These are phyloP conservation scores for Phytophthora agathidicida DNA, from an alignment of 352 stramenopile genomes.

Conservation along the genomic window DNA sequence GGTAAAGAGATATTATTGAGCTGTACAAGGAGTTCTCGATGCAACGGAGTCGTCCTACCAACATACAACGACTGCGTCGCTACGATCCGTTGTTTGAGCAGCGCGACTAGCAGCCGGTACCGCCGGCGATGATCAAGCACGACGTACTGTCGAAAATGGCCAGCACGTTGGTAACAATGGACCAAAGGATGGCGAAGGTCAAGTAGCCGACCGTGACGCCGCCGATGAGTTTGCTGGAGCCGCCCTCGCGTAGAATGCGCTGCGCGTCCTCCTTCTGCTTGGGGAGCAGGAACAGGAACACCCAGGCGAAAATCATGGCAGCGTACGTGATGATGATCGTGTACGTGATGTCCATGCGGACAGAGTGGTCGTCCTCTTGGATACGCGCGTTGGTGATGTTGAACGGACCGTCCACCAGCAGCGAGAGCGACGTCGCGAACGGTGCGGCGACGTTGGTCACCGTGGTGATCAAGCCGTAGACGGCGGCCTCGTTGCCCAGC, in stretches of 20 bases:
- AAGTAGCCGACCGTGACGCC: slow-evolving; percentile 16
- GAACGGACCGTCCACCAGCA: slow-evolving; percentile 20
- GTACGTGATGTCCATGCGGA: slow-evolving; percentile 28
- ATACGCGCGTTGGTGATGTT: slow-evolving; percentile 20
- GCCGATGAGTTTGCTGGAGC: slow-evolving; percentile 17
- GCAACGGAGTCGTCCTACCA: slow-evolving; percentile 6
- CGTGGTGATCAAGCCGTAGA: slow-evolving; percentile 25
- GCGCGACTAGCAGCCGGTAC: slow-evolving; percentile 17
- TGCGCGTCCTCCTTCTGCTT: slow-evolving; percentile 28
- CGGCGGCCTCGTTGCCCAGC: slow-evolving; percentile 20
- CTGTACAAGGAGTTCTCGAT: slow-evolving; percentile 3
- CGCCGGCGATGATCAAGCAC: slow-evolving; percentile 22
- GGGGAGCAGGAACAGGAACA: slow-evolving; percentile 22
- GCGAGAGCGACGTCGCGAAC: slow-evolving; percentile 20
- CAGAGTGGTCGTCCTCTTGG: slow-evolving; percentile 15
- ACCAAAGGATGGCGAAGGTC: slow-evolving; percentile 21
- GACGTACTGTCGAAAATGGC: slow-evolving; percentile 30
- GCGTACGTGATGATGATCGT: slow-evolving; percentile 31
- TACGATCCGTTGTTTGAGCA: slow-evolving; percentile 1
- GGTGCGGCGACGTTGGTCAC: slow-evolving; percentile 12
- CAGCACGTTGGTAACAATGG: slow-evolving; percentile 22
- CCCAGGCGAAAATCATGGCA: slow-evolving; percentile 19
- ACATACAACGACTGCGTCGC: slow-evolving; percentile 13
- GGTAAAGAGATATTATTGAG: slow-evolving; percentile 3
- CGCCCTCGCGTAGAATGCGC: slow-evolving; percentile 11